Base-by-base conservation (phyloP, 1,284 basidiomycete genomes). In the Ustilago hordei region DNA sequence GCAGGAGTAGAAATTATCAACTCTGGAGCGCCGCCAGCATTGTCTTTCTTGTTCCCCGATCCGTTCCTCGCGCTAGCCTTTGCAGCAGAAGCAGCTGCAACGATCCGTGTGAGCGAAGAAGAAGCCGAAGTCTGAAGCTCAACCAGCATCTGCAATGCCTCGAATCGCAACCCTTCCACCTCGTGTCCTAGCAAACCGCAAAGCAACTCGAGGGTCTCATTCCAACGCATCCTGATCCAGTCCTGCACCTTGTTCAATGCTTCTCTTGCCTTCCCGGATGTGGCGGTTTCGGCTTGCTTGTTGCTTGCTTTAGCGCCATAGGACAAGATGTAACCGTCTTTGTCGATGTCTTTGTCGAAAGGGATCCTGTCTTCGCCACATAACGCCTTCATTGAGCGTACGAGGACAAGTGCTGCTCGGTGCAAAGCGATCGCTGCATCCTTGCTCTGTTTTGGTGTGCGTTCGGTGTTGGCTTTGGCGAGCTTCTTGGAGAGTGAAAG, bases 221-320 rank as follows among this genome's bases (percentile, higher is more conserved):
- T 84, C 80, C 80, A 85, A 38, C 81, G 74, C 60, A 79, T 64
- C 61, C 68, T 64, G 55, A 85, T 68, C 84, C 84, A 85, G 15
- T 72, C 64, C 19, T 67, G 55, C 19, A 85, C 82, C 43, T 65
- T 62, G 28, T 50, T 56, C 23, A 70, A 54, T 2, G 81, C 74
- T 50, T 79, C 76, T 38, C 38, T 61, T 4, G 55, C 56, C 13
- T 74, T 66, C 1, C 38, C 64, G 12, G 64, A 60, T 13, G 35
- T 8, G 1, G 50, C 39, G 4, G 13, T 39, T 9, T 43, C 64
- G 9, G 52, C 56, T 4, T 23, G 15, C 19, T 62, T 62, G 43
- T 54, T 62, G 23, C 66, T 48, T 13, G 60, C 41, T 28, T 58
- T 67, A 15, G 64, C 61, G 11, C 74, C 69, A 17, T 69, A 78